Evolutionary conservation across 2,329 filamentous ascomycete genomes (phyloP).

Genomic region (Coniochaeta sp.): DNA sequence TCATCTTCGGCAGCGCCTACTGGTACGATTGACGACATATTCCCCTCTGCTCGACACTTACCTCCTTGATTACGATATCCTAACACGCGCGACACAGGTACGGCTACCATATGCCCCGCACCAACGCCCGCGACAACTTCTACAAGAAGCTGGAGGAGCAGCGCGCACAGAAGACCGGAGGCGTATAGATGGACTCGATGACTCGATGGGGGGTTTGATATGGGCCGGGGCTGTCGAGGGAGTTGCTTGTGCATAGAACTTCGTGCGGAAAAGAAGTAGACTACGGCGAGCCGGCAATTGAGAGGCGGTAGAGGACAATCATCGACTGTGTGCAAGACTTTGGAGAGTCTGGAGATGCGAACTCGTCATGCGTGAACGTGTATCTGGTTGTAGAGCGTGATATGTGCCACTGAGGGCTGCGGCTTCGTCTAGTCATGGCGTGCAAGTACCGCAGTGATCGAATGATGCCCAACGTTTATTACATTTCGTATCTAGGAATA

Average conservation of each 20-base stretch:
- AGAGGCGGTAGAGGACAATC: no score
- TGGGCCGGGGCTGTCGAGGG: neutral
- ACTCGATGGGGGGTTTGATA: neutral
- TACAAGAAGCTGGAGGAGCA: slow-evolving; percentile 53
- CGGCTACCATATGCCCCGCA: slow-evolving; percentile 56
- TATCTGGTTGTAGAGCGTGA: no score
- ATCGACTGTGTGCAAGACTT: no score
- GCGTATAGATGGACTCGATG: slow-evolving; percentile 6
- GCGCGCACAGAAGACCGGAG: slow-evolving; percentile 31
- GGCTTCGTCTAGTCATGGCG: neutral
- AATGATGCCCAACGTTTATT: no score
- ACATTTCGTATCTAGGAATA: slow-evolving; percentile 15
- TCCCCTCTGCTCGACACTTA: neutral
- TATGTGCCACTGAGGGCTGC: neutral
- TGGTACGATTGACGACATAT: slow-evolving; percentile 40
- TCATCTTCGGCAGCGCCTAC: slow-evolving; percentile 47
- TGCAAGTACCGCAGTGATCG: neutral
- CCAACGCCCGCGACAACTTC: slow-evolving; percentile 49
- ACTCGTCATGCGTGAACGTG: no score
- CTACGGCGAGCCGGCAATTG: no score
- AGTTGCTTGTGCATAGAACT: neutral
- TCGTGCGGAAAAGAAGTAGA: neutral
- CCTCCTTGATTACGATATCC: no score
- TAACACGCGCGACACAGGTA: slow-evolving; percentile 37
- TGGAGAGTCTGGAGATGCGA: no score